Percentiles rank a stretch among this genome's conserved stretches.
phyloP scores from a whole-genome alignment of 1,284 basidiomycete species.

The Leccinum pseudoinsigne region DNA sequence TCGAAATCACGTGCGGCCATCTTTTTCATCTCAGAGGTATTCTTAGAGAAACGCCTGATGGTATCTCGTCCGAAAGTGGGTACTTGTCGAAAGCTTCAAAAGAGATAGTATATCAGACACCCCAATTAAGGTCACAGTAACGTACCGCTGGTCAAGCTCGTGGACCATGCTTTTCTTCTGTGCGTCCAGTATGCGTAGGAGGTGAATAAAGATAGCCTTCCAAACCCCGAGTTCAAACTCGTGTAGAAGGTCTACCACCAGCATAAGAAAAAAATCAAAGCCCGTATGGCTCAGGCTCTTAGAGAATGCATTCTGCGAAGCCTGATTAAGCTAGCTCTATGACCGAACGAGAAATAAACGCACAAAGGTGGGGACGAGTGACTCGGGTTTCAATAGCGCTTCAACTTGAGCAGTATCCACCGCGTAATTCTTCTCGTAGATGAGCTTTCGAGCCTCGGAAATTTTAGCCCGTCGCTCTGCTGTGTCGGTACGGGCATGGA shows the following conservation, averaged over 20 bases:
- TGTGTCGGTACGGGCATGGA: not conserved
- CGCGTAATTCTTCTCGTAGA: not conserved
- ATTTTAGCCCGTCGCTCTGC: not conserved
- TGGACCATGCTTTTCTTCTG: not conserved
- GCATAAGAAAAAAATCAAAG: not conserved
- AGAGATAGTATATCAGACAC: too few relatives aligned
- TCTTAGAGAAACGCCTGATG: too few relatives aligned
- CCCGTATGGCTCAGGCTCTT: not conserved
- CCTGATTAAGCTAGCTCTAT: not conserved
- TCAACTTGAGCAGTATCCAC: not conserved
- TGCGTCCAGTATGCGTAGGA: not conserved
- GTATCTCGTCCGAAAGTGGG: too few relatives aligned
- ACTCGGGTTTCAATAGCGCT: not conserved
- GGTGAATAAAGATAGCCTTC: not conserved
- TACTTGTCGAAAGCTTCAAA: too few relatives aligned
- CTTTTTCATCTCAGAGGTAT: too few relatives aligned
- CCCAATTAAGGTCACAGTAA: not conserved
- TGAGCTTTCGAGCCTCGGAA: not conserved
- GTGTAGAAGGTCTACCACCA: not conserved
- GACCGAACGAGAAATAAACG: not conserved
- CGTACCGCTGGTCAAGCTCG: not conserved
- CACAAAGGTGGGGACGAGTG: not conserved
- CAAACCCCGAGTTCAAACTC: not conserved
- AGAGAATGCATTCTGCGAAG: not conserved
- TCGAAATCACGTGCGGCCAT: too few relatives aligned